A percentile compares a stretch with the other conserved stretches of the same genome.
Evolutionary conservation across 2,329 filamentous ascomycete genomes (phyloP).

Genomic region (Beauveria caledonica): DNA sequence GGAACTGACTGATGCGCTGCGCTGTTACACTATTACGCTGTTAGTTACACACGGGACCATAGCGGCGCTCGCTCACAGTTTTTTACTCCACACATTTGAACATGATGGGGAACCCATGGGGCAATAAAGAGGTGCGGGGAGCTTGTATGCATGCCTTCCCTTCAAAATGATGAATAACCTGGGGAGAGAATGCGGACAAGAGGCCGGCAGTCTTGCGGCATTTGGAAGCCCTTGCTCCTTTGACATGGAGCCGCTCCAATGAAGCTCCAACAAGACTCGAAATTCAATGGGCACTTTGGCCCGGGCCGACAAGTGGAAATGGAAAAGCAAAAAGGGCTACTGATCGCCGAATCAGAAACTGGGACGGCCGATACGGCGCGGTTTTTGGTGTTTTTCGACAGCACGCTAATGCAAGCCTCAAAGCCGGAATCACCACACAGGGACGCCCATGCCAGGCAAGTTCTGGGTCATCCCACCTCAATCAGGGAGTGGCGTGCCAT

Average conservation of each 20-base stretch:
- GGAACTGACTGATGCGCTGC: no score
- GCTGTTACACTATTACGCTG: no score
- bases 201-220: background rate
- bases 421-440: background rate
- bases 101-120: background rate
- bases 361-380: background rate
- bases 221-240: background rate
- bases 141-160: no score
- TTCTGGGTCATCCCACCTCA: background rate
- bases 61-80: background rate
- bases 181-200: background rate
- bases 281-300: background rate
- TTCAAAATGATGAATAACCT: background rate
- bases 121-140: background rate
- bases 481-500: background rate
- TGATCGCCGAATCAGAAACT: background rate
- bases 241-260: background rate
- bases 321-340: background rate
- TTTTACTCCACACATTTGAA: background rate
- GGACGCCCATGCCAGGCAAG: no score
- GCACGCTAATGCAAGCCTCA: conserved; percentile 5
- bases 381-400: background rate
- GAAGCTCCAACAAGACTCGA: background rate
- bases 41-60: background rate
- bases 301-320: conserved; percentile 8